phyloP scores from a whole-genome alignment of 495 filamentous ascomycete species.

The Friedmanniomyces simplex region DNA sequence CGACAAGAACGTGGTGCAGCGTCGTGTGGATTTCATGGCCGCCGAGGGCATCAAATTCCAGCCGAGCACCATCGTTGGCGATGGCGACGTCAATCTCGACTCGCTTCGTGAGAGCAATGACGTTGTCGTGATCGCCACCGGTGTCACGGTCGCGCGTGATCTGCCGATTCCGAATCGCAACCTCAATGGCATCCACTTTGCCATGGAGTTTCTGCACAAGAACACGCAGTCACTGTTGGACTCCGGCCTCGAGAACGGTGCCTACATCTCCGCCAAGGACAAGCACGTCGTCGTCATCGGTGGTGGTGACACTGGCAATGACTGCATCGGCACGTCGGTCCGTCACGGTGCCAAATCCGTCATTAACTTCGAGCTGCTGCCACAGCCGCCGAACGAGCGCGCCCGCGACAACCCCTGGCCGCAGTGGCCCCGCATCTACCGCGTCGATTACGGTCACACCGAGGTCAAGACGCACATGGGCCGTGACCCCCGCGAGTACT shows the following conservation, averaged over 20 bases:
- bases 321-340: constrained; percentile 97
- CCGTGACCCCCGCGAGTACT: constrained; percentile 95
- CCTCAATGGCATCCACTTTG: constrained; percentile 90
- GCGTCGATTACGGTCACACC: constrained; percentile 92
- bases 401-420: constrained; percentile 98
- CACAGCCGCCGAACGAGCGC: constrained; percentile 87
- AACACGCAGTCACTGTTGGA: constrained; percentile 99
- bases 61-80: constrained; percentile 65
- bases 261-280: constrained; percentile 93
- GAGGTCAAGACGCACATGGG: constrained; percentile 97
- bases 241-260: constrained; percentile 71
- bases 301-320: constrained; percentile 97
- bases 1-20: constrained; percentile 96
- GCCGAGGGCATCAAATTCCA: constrained; percentile 81
- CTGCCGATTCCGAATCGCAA: constrained; percentile 86
- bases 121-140: constrained; percentile 91
- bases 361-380: constrained; percentile 94
- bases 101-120: constrained; percentile 70
- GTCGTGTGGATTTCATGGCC: constrained; percentile 92
- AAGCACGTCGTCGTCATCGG: constrained; percentile 98
- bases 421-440: constrained; percentile 98
- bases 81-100: constrained; percentile 61
- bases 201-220: constrained; percentile 96
- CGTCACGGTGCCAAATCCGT: constrained; percentile 96
- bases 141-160: constrained; percentile 92